Evolutionary conservation across 805 yeast genomes (phyloP), one percentile per base, ranked within the genome.

Genomic region (Zygosaccharomyces bailii): DNA sequence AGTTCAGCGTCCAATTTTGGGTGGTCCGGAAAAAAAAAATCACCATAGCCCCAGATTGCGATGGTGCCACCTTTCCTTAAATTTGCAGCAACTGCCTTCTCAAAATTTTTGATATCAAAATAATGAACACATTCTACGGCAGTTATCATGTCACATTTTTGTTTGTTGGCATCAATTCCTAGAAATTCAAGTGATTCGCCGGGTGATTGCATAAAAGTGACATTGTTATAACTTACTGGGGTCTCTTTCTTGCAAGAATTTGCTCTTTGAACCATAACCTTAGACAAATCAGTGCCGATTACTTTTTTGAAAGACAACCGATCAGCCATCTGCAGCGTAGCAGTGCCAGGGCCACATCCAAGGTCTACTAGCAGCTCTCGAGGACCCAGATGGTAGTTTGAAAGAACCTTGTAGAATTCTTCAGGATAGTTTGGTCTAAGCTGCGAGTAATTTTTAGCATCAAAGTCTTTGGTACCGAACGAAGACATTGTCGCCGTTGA

Each of bases 111-210:
- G 46, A 75, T 78, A 45, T 80, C 70, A 38, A 83, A 73, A 91
- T 91, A 86, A 60, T 86, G 95, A n/a, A 77, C 74, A 34, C 85
- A 79, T 59, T 86, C 88, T 0, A 90, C 91, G 16, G 80, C 79
- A 3, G 80, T 70, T 7, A 83, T 68, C 49, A 83, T 46, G 56
- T 83, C 90, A 10, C 40, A 37, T 37, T 37, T 37, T 16, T 25
- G 32, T 14, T 37, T 37, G 13, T 37, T 20, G n/a, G 32, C 6
- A 7, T 27, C 11, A 9, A 32, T 5, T 5, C 21, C 32, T 11
- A 37, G 17, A 25, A 37, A 37, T 25, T 37, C 23, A 11, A 42
- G 38, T 5, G 45, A 38, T 45, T 65, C 74, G 6, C 64, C 61
- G 9, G 47, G 31, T 4, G 54, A 43, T 4, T 48, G 51, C 25